phyloP scores from a whole-genome alignment of 1,284 basidiomycete species.

The Microbotryum lychnidis-dioicae region DNA sequence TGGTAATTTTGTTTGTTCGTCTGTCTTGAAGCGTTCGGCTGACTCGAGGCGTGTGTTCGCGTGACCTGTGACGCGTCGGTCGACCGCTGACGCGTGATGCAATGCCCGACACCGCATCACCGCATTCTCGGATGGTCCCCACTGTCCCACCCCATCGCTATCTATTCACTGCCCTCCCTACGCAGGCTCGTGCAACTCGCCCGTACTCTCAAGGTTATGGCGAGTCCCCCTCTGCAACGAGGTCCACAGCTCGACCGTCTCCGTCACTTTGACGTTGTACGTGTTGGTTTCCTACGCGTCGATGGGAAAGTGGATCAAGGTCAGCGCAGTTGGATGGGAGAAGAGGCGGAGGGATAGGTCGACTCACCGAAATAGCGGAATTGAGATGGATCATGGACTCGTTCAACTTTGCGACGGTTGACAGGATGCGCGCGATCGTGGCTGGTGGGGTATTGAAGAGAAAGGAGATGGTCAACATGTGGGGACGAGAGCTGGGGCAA shows the following conservation, averaged over 20 bases:
- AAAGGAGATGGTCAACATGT: background rate
- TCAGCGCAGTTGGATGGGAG: background rate
- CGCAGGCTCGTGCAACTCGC: constrained; percentile 14
- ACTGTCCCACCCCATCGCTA: too few species aligned
- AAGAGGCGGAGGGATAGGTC: constrained; percentile 2
- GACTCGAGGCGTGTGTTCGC: background rate
- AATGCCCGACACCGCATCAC: background rate
- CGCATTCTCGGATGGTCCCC: background rate
- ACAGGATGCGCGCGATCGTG: constrained; percentile 21
- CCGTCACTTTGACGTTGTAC: constrained; percentile 23
- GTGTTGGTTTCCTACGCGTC: constrained; percentile 23
- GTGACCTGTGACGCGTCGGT: background rate
- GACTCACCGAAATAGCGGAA: constrained; percentile 1
- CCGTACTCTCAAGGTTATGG: constrained; percentile 22
- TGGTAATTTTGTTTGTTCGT: too few species aligned
- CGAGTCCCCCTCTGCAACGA: constrained; percentile 25
- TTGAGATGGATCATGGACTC: constrained; percentile 30
- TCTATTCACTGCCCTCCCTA: background rate
- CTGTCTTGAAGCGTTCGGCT: too few species aligned
- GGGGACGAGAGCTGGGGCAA: background rate
- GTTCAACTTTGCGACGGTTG: constrained; percentile 30
- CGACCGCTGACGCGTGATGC: background rate
- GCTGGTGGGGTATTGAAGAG: background rate
- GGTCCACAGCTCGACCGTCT: constrained; percentile 27
- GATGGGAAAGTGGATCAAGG: background rate